phyloP scores from a whole-genome alignment of 2,329 filamentous ascomycete genomes.

The Aspergillus aculeatus region DNA sequence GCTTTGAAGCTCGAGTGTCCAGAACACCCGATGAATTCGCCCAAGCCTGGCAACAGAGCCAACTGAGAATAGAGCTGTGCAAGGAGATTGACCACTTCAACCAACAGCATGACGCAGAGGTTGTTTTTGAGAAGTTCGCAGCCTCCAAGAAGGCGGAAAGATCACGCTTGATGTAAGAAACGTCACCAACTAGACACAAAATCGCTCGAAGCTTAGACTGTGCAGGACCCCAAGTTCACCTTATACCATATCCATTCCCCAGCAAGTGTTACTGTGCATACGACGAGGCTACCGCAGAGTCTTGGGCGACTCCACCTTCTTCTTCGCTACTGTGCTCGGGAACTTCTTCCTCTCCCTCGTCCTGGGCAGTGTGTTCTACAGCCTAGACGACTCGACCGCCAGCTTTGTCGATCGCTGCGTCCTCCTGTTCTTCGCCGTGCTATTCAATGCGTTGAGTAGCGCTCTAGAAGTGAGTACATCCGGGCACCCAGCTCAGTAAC shows the following conservation, averaged over 20 bases:
- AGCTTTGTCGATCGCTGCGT: slow-evolving; percentile 66
- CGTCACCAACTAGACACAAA: too few relatives aligned
- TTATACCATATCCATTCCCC: slow-evolving; percentile 71
- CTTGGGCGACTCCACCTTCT: slow-evolving; percentile 69
- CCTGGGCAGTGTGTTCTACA: slow-evolving; percentile 75
- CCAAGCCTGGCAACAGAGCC: slow-evolving; percentile 51
- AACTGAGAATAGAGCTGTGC: not conserved
- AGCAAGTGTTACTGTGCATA: slow-evolving; percentile 74
- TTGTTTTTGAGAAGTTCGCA: slow-evolving; percentile 31
- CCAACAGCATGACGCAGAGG: slow-evolving; percentile 1
- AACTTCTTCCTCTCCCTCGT: slow-evolving; percentile 70
- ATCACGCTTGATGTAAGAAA: slow-evolving; percentile 1
- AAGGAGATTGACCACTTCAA: slow-evolving; percentile 10
- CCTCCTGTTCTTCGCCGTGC: slow-evolving; percentile 78
- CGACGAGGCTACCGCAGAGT: slow-evolving; percentile 75
- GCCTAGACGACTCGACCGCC: slow-evolving; percentile 59
- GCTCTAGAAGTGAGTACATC: slow-evolving; percentile 56
- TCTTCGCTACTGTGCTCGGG: slow-evolving; percentile 59
- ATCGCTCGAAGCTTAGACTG: slow-evolving; percentile 22
- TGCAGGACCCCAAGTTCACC: slow-evolving; percentile 63
- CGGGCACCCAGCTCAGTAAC: too few relatives aligned
- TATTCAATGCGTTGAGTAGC: slow-evolving; percentile 77
- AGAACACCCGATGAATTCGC: slow-evolving; percentile 68
- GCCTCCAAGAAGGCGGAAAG: slow-evolving; percentile 1
- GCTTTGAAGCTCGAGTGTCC: slow-evolving; percentile 42